Base-by-base conservation (phyloP, 257 asterid species). In the Euphrasia confusa region DNA sequence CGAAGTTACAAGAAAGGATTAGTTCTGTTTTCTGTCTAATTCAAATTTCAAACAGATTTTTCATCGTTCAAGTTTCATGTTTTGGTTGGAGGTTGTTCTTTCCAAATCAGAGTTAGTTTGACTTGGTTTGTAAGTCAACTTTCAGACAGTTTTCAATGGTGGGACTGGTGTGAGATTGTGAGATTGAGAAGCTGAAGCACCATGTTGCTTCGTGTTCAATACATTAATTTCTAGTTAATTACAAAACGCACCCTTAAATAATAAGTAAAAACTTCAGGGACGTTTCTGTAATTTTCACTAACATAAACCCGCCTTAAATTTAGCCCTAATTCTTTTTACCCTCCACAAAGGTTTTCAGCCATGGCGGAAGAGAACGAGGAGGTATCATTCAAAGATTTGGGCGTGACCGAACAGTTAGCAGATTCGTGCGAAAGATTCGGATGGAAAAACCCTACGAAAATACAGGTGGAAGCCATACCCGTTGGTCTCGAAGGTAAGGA, bases 381-480 rank as follows among this genome's bases (percentile, higher is more conserved):
- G 4, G 71, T 73, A 68, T 68, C 92, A 8, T 92, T 92, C 78
- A 80, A 77, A 64, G 96, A 92, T 62, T 74, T 92, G 53, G 99
- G 99, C 48, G 95, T 92, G 7, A 75, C 71, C 72, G 80, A 80
- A 2, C 79, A 79, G 64, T 45, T 92, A 61, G 73, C 67, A 0
- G 94, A 92, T 59, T 96, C 99, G 1, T 92, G 99, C 68, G 86
- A 83, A 4, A 72, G 54, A 66, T 79, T 92, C 47, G 89, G 88
- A 10, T 89, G 97, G 97, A 84, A 81, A 77, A 57, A 11, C 39
- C 95, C 97, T 6, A 72, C 92, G 9, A 86, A 71, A 68, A 89
- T 89, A 58, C 97, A 89, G 72, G 47, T 78, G 24, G 78, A 74
- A 60, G 68, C 78, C 61, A 54, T 54, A 54, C 60, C 53, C 26